phyloP scores from a whole-genome alignment of 192 early-diverging fungal genomes.

The Backusella sp. region DNA sequence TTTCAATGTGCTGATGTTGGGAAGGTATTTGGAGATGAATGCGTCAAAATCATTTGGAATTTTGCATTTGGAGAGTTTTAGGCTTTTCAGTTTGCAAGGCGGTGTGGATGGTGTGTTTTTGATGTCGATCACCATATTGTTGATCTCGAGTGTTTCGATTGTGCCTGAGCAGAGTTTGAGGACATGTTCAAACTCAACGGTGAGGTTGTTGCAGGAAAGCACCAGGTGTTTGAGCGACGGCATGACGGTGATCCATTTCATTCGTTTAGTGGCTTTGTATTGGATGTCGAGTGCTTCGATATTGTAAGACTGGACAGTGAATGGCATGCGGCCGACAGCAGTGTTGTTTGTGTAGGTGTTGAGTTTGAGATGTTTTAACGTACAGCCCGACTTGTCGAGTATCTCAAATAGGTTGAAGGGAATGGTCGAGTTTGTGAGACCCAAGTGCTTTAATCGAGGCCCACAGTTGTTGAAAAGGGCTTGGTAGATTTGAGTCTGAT shows the following conservation, averaged over 20 bases:
- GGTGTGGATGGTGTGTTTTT: neutral
- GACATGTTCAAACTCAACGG: neutral
- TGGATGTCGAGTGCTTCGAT: neutral
- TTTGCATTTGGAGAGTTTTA: neutral
- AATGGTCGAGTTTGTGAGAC: neutral
- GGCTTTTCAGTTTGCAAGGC: neutral
- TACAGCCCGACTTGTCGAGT: neutral
- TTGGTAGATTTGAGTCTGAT: neutral
- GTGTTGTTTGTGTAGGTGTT: neutral
- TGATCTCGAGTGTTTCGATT: neutral
- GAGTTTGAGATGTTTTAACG: neutral
- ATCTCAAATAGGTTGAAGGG: neutral
- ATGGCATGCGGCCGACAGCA: neutral
- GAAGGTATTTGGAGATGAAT: neutral
- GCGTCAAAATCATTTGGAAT: neutral
- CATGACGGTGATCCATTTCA: neutral
- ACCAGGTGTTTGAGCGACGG: neutral
- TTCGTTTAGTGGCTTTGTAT: neutral
- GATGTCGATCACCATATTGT: neutral
- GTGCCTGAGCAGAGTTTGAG: neutral
- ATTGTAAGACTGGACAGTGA: neutral
- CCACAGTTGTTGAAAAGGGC: neutral
- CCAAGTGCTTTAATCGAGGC: neutral
- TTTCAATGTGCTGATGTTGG: neutral
- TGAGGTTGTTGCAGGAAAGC: neutral